Evolutionary conservation across 2,329 filamentous ascomycete genomes (phyloP), one percentile per base, ranked within the genome.

Genomic region (Fulvia fulva): DNA sequence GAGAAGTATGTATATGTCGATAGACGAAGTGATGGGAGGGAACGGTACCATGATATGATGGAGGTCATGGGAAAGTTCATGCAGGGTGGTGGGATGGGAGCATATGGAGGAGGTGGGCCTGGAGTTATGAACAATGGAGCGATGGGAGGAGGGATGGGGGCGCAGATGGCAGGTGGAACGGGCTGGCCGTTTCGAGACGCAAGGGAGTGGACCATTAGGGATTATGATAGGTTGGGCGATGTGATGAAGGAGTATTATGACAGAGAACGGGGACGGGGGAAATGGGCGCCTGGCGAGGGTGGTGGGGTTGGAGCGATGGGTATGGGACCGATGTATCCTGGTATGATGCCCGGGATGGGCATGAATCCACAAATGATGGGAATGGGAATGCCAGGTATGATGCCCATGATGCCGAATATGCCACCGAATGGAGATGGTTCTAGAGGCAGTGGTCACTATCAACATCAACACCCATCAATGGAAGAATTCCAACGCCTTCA

Each of bases 1-100:
- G 57, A 56, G 46, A 57, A 62, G 19, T 69, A 65, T 55, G 60
- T 67, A 9, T 68, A 68, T 58, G 59, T 68, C 11, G 67, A 70
- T 46, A 57, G 62, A 25, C 63, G 64, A 57, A 58, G 52, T 23
- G 62, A 63, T 52, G 65, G 65, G 2, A 55, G 64, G 9, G 67
- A 69, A 53, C 53, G 57, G 9, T 67, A 64, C 43, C 58, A 64
- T 45, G 65, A 68, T 43, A 63, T 64, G 1, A 56, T 64, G 19
- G 66, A 68, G 23, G 61, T 65, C 56, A 61, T 68, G 51, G 53
- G 59, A 14, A 51, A 55, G 1, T 56, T 65, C 14, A 51, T 68
- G 49, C 34, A 52, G 43, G 60, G 50, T 8, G 14, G 52, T 5
- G 37, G 57, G 25, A 12, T 28, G 44, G 19, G 12, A 14, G 25